Base-by-base conservation (phyloP, 1,139 yeast genomes). In the Casaregolazyma lundiana region DNA sequence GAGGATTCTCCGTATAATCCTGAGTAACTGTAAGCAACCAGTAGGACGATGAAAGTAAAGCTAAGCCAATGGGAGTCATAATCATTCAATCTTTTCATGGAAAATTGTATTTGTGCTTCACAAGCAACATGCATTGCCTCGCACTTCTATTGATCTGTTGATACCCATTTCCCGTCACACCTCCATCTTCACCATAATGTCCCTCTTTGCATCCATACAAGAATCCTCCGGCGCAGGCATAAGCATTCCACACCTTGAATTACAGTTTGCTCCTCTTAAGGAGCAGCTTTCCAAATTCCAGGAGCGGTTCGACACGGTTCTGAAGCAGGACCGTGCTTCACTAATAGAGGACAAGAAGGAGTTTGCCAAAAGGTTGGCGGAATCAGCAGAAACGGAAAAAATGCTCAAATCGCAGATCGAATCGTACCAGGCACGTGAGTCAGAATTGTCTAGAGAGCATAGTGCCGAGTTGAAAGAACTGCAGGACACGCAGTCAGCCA, bases 201-300 rank as follows among this genome's bases (percentile, higher is more conserved):
- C 21, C n/a, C 11, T 17, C 6, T 19, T 16, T 9, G 21, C 37
- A 2, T 34, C 19, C 21, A 34, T 17, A 34, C 37, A 34, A 15
- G 43, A 40, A 9, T 30, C 35, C n/a, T 15, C 34, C 6, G 22
- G 26, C 4, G 36, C 45, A n/a, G 41, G 45, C 7, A 41, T 35
- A 15, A 24, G 42, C 4, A 53, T 58, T 1, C 62, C 64, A 8
- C 49, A 50, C 36, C 49, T 61, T 32, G 48, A 51, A 24, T 50
- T 60, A 16, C 56, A 58, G 13, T 60, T 58, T 43, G 61, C 56
- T 26, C 48, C 42, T 20, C 47, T 60, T 17, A 49, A 50, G 22
- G 35, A 29, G 20, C 57, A 60, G 5, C 57, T 62, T 60, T 63
- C 59, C 42, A 36, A 26, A 20, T 62, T 63, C 47, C 56, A 57